Evolutionary conservation across 148 eudicot genomes (phyloP), one percentile per base, ranked within the genome.

Genomic region (Amaranthus palmeri): DNA sequence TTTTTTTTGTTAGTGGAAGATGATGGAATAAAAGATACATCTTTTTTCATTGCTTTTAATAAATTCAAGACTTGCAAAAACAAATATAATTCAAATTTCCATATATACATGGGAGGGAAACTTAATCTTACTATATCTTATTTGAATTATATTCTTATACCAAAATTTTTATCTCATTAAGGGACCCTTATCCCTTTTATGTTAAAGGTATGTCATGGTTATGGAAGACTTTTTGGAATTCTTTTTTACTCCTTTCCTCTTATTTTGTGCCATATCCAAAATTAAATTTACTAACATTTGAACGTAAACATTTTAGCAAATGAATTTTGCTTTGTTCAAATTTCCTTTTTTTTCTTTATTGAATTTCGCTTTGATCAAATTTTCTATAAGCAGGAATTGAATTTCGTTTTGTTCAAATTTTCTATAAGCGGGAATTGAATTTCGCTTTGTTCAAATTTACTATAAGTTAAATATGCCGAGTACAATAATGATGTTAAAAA

Each of bases 1-100:
- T n/a, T n/a, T n/a, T 9, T 44, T 55, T 44, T 69, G 17, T 2
- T 45, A 70, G 73, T 70, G 64, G 64, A 18, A 10, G 62, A 45
- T 45, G 73, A 45, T 56, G 40, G 42, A 70, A 54, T 17, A 60
- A 70, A 55, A 56, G n/a, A 70, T 10, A 57, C 42, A 56, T 25
- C 6, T 44, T 45, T 8, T 42, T 54, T 11, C 2, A 8, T 69
- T 14, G 13, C 62, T 69, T 69, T 69, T 25, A 25, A 25, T 25
- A 25, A 36, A 8, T 5, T 67, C 15, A 51, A 49, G 40, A 43
- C 18, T 44, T n/a, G 5, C n/a, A 10, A 61, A 45, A 14, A 46
- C 68, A 14, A 44, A 46, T 25, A 25, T 25, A 25, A 12, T 46
- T 64, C 52, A 64, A 63, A 63, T 14, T 64, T 13, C 47, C 12